These are phyloP conservation scores for Misopates orontium DNA, from an alignment of 257 asterid genomes.

Conservation along the genomic window DNA sequence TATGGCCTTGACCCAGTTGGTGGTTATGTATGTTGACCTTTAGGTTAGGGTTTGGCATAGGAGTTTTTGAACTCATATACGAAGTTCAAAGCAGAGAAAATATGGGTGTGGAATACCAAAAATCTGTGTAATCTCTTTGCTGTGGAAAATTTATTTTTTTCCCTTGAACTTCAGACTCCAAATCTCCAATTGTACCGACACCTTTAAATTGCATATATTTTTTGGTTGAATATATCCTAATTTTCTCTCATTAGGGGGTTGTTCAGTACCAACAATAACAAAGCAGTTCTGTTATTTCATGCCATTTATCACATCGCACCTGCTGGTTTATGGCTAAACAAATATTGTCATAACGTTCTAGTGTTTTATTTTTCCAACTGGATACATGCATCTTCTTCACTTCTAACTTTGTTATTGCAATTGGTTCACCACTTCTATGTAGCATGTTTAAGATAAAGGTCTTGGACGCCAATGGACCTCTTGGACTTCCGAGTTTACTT, in stretches of 20 bases:
- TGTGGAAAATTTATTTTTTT: too few species aligned
- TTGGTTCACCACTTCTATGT: slow-evolving; percentile 25
- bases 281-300: slow-evolving; percentile 9
- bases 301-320: slow-evolving; percentile 18
- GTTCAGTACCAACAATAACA: neutral
- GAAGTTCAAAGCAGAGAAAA: neutral
- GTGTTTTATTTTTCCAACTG: slow-evolving; percentile 9
- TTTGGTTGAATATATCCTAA: neutral
- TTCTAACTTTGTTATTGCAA: slow-evolving; percentile 25
- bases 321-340: slow-evolving; percentile 5
- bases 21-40: neutral
- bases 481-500: slow-evolving; percentile 82
- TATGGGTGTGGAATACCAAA: neutral
- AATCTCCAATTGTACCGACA: neutral
- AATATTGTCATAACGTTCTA: slow-evolving; percentile 15
- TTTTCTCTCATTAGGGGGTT: neutral
- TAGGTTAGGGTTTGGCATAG: neutral
- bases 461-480: slow-evolving; percentile 98
- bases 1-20: too few species aligned
- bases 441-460: slow-evolving; percentile 92
- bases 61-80: neutral
- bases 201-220: neutral
- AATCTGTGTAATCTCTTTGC: neutral
- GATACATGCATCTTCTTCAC: slow-evolving; percentile 24
- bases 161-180: neutral